phyloP scores from a whole-genome alignment of 2,329 filamentous ascomycete species.

The Leptographium galeiforme region DNA sequence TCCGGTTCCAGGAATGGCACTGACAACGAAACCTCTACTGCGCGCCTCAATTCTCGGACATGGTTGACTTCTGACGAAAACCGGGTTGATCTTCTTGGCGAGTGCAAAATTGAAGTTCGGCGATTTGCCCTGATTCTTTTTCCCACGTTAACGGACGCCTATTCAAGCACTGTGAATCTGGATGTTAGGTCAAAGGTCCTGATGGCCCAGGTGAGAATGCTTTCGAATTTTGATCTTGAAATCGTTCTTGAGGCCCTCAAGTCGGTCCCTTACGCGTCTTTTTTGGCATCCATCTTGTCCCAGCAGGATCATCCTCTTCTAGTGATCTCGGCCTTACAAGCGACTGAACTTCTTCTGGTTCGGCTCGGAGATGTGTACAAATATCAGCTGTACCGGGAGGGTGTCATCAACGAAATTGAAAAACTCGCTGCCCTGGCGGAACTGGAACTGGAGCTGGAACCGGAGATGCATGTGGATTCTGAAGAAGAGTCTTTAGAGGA shows the following conservation, averaged over 20 bases:
- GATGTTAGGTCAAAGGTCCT: constrained; percentile 91
- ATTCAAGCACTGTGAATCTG: constrained; percentile 93
- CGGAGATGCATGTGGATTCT: background rate
- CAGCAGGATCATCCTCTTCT: constrained; percentile 86
- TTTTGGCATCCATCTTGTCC: constrained; percentile 84
- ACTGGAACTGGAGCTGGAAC: constrained; percentile 14
- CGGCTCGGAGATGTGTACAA: constrained; percentile 79
- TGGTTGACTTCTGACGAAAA: constrained; percentile 57
- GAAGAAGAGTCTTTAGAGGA: constrained; percentile 7
- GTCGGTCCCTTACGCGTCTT: constrained; percentile 87
- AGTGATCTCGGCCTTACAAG: constrained; percentile 77
- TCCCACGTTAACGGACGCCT: constrained; percentile 89
- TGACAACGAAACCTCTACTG: constrained; percentile 15
- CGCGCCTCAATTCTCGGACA: constrained; percentile 28
- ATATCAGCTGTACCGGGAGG: constrained; percentile 94
- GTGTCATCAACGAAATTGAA: constrained; percentile 81
- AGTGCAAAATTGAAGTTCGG: constrained; percentile 76
- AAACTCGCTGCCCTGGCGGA: constrained; percentile 51
- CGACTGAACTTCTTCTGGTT: constrained; percentile 74
- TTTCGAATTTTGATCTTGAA: constrained; percentile 78
- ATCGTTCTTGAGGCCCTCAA: constrained; percentile 78
- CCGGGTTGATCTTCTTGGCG: constrained; percentile 64
- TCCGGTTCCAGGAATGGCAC: background rate
- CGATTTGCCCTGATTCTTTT: constrained; percentile 88
- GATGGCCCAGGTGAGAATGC: constrained; percentile 92